Base-by-base conservation (phyloP, 1,284 basidiomycete species). In the Peniophora sp. region DNA sequence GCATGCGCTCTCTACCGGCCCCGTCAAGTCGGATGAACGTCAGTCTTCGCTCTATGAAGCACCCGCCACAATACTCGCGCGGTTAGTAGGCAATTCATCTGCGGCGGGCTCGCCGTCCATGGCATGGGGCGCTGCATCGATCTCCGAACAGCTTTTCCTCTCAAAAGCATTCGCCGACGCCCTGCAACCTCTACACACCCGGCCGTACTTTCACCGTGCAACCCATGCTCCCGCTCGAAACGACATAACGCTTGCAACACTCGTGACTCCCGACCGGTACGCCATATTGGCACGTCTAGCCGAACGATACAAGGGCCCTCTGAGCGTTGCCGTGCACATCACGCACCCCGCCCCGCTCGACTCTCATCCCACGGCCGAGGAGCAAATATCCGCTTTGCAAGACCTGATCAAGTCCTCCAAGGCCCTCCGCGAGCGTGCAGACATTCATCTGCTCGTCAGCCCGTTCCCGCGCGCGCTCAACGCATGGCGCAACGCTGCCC, bases 371-470 rank as follows among this genome's bases (percentile, higher is more conserved):
- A 54, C 53, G 17, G 58, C 54, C 27, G 66, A 71, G 37, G 47
- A 58, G 47, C 62, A 81, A 34, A 71, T 92, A 22, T 71, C 75
- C 47, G 74, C 78, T 5, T 72, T 92, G 36, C 79, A 84, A 58
- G 66, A 69, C 3, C 68, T 91, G 43, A 87, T 91, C 66, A 70
- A 71, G 3, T 79, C 81, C 5, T 79, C 80, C 2, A 75, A 78
- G 1, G 70, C 69, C 47, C 85, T 92, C 74, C 67, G 75, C 42
- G 69, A 64, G 24, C 84, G 80, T 54, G 90, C 93, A 41, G 93
- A 95, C 60, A 79, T 95, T 10, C 92, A 96, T 61, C 79, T 96
- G 27, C 82, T 94, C 32, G 75, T 94, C 58, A 90, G 92, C 51
- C 77, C 82, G 2, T 89, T 88, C 53, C 51, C 64, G 51, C 64